phyloP scores from a whole-genome alignment of 2,329 filamentous ascomycete genomes.

The Colletotrichum sidae region DNA sequence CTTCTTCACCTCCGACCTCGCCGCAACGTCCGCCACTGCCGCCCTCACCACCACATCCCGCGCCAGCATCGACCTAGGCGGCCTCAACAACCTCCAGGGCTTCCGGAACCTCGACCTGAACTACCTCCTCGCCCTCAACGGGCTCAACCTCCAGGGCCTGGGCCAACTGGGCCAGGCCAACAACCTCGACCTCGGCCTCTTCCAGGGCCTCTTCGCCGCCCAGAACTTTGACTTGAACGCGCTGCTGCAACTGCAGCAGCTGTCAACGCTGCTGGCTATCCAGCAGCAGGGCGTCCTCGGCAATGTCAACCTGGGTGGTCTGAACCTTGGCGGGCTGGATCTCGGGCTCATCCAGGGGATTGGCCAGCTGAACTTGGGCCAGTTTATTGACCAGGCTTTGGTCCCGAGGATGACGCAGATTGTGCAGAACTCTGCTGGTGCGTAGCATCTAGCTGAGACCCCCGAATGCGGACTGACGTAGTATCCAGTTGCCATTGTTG shows the following conservation, averaged over 20 bases:
- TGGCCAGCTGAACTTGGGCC: constrained; percentile 43
- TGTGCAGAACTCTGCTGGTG: constrained; percentile 39
- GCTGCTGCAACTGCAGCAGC: constrained; percentile 54
- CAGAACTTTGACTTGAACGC: constrained; percentile 54
- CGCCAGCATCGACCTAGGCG: constrained; percentile 51
- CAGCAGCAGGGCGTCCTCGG: constrained; percentile 47
- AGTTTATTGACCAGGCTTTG: constrained; percentile 44
- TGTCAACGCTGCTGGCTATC: constrained; percentile 52
- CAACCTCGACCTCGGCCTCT: constrained; percentile 55
- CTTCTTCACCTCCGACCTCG: constrained; percentile 57
- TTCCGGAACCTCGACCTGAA: constrained; percentile 55
- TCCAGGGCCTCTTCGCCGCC: constrained; percentile 55
- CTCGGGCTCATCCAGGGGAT: constrained; percentile 46
- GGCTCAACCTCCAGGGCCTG: constrained; percentile 57
- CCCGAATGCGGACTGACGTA: background rate
- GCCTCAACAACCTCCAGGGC: constrained; percentile 53
- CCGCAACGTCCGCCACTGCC: constrained; percentile 54
- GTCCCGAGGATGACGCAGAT: constrained; percentile 45
- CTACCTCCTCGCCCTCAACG: constrained; percentile 61
- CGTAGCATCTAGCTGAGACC: background rate
- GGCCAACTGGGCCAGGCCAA: constrained; percentile 47
- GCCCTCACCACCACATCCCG: constrained; percentile 54
- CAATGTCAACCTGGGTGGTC: constrained; percentile 42
- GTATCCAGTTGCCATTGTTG: constrained; percentile 11
- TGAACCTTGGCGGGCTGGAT: constrained; percentile 44